Evolutionary conservation across 805 yeast species (phyloP).

Genomic region (Blastobotrys attinorum): DNA sequence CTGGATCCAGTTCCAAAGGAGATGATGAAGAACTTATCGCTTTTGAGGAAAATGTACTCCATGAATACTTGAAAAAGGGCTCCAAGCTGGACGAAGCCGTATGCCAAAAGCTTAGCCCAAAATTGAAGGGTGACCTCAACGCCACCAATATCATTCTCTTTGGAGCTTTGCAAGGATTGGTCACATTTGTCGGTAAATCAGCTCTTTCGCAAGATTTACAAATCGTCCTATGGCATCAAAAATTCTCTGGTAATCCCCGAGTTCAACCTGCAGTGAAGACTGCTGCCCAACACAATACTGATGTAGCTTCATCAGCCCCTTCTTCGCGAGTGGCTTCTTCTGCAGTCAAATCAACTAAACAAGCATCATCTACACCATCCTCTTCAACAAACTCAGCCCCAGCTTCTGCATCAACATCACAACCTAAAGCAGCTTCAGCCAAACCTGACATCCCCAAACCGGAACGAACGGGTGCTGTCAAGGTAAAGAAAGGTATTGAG

Average conservation of each 20-base stretch:
- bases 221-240: conserved; percentile 29
- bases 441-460: conserved; percentile 26
- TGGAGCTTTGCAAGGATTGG: conserved; percentile 36
- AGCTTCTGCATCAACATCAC: conserved; percentile 8
- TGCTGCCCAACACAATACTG: background rate
- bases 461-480: conserved; percentile 11
- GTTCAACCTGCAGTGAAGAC: conserved; percentile 21
- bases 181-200: conserved; percentile 25
- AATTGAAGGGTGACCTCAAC: conserved; percentile 27
- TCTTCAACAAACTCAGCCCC: conserved; percentile 2
- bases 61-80: conserved; percentile 28
- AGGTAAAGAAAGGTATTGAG: conserved; percentile 8
- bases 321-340: conserved; percentile 12
- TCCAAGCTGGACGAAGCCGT: conserved; percentile 21
- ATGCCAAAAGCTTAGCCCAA: conserved; percentile 15
- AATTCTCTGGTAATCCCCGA: conserved; percentile 20
- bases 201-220: conserved; percentile 26
- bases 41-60: conserved; percentile 35
- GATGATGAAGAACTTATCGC: conserved; percentile 24
- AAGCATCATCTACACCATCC: too few species aligned
- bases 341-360: too few species aligned
- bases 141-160: conserved; percentile 38
- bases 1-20: conserved; percentile 13
- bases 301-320: conserved; percentile 11
- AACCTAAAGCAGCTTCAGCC: conserved; percentile 20